Percentiles rank a stretch among this genome's conserved stretches.
phyloP scores from a whole-genome alignment of 345 rosid species.

The Gossypioides kirkii region DNA sequence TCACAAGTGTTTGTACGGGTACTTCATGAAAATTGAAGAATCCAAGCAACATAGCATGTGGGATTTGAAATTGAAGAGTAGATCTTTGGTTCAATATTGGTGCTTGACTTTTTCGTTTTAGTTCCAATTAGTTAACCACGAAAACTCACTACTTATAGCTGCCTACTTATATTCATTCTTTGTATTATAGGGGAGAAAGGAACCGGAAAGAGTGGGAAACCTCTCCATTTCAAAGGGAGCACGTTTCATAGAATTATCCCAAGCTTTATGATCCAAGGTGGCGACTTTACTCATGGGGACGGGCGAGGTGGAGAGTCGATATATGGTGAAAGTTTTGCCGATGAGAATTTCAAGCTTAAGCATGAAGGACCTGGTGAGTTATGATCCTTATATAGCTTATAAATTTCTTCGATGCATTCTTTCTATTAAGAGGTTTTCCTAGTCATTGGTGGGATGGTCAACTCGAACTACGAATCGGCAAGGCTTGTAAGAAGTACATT shows the following conservation, averaged over 20 bases:
- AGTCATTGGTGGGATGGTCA: background rate
- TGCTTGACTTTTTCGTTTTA: constrained; percentile 1
- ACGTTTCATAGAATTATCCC: constrained; percentile 88
- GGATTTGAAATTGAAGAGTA: no score
- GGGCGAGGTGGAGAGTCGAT: constrained; percentile 97
- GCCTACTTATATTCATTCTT: constrained; percentile 1
- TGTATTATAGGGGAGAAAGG: constrained; percentile 75
- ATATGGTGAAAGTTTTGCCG: constrained; percentile 75
- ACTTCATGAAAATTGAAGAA: no score
- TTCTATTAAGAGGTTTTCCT: background rate
- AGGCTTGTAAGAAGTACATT: background rate
- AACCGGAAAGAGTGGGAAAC: constrained; percentile 71
- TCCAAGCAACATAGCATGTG: no score
- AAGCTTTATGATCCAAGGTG: constrained; percentile 93
- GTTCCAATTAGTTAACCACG: background rate
- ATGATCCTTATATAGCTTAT: background rate
- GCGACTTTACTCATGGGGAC: constrained; percentile 88
- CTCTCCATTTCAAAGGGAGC: constrained; percentile 78
- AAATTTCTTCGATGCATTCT: background rate
- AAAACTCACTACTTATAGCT: background rate
- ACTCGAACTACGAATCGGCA: background rate
- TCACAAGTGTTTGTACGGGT: no score
- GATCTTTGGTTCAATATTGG: background rate
- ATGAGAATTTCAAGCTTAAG: constrained; percentile 89
- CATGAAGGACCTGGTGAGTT: constrained; percentile 72